phyloP scores from a whole-genome alignment of 78 protist species.

The Dictyostelium intermedium region DNA sequence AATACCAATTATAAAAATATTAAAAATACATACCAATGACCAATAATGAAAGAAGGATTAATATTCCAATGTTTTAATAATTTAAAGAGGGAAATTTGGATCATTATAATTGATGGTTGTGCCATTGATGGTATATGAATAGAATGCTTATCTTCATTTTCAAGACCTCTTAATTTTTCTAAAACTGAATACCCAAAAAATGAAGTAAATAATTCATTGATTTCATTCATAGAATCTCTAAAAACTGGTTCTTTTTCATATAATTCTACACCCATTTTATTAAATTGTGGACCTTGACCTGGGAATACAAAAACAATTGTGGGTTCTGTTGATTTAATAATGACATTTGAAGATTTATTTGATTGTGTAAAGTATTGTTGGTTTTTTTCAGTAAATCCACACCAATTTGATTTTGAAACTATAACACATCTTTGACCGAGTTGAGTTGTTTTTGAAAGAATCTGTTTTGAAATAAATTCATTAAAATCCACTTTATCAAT shows the following conservation, averaged over 20 bases:
- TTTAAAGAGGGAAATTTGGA: not conserved
- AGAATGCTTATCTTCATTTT: not conserved
- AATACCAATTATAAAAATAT: too few relatives aligned
- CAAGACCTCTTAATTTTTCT: not conserved
- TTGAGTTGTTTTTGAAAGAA: not conserved
- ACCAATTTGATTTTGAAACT: not conserved
- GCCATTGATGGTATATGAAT: slow-evolving; percentile 17
- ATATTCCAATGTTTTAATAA: slow-evolving; percentile 7
- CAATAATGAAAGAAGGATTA: slow-evolving; percentile 18
- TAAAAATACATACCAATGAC: slow-evolving; percentile 10
- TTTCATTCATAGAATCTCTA: not conserved
- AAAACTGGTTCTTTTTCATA: not conserved
- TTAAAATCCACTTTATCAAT: not conserved
- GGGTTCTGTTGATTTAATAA: not conserved
- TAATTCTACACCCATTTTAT: not conserved
- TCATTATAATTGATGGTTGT: slow-evolving; percentile 13
- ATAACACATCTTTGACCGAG: not conserved
- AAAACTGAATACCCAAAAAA: not conserved
- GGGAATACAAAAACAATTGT: not conserved
- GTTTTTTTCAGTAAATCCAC: not conserved
- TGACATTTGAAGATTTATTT: not conserved
- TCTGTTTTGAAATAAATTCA: not conserved
- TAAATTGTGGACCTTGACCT: slow-evolving; percentile 9
- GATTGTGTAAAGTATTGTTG: not conserved
- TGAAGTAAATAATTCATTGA: not conserved